These are phyloP conservation scores for Saccharomyces cerevisiae DNA, from an alignment of 805 yeast genomes.

Conservation along the genomic window DNA sequence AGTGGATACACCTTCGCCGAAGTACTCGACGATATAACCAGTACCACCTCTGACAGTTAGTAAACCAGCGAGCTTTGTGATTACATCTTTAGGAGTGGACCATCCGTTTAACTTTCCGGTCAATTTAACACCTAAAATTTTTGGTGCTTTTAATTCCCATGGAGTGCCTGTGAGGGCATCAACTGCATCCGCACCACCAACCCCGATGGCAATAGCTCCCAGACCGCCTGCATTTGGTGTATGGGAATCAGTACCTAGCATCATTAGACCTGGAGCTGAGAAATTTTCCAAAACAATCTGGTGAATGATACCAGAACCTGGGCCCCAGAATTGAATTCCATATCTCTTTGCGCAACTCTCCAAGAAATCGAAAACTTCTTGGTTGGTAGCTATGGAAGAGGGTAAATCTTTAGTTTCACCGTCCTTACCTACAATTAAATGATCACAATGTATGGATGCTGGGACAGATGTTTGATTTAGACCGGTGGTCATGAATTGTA, in stretches of 20 bases:
- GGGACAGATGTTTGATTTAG: constrained; percentile 88
- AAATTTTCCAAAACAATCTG: constrained; percentile 94
- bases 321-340: constrained; percentile 97
- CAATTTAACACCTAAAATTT: constrained; percentile 87
- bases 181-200: constrained; percentile 99
- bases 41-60: constrained; percentile 98
- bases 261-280: constrained; percentile 94
- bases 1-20: constrained; percentile 88
- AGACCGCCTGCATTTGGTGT: constrained; percentile 98
- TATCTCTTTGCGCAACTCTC: constrained; percentile 86
- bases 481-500: constrained; percentile 95
- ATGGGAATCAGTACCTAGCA: constrained; percentile 95
- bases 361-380: constrained; percentile 90
- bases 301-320: constrained; percentile 97
- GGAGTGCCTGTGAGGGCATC: constrained; percentile 91
- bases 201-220: constrained; percentile 97
- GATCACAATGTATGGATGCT: constrained; percentile 95
- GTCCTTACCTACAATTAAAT: constrained; percentile 89
- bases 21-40: constrained; percentile 92
- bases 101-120: constrained; percentile 90
- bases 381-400: constrained; percentile 80
- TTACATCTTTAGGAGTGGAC: constrained; percentile 96
- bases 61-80: constrained; percentile 85
- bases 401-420: constrained; percentile 83
- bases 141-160: constrained; percentile 98